Conservation (phyloP, 768 basidiomycete genomes). For the Melanogaster broomeanus region DNA sequence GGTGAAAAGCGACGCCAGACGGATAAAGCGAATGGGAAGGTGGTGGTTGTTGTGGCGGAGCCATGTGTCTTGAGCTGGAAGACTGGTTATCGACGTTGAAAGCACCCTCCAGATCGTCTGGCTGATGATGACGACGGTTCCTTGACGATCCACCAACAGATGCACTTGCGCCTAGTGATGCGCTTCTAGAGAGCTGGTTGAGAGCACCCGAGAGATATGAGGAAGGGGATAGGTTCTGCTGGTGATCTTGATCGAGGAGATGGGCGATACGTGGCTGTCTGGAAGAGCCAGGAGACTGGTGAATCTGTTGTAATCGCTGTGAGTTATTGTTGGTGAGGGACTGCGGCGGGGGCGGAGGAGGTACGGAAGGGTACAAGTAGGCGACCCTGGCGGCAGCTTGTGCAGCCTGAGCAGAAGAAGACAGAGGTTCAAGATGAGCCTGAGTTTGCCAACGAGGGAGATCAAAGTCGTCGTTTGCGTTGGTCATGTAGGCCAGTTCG, state of each 20-base stretch:
- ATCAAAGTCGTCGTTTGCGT: slow-evolving; percentile 82
- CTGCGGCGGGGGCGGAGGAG: slow-evolving; percentile 50
- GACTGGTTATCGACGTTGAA: slow-evolving; percentile 38
- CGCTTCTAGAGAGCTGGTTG: slow-evolving; percentile 62
- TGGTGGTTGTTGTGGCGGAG: slow-evolving; percentile 44
- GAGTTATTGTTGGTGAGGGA: slow-evolving; percentile 37
- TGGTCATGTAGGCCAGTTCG: slow-evolving; percentile 73
- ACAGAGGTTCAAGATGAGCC: slow-evolving; percentile 44
- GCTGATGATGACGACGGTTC: slow-evolving; percentile 64
- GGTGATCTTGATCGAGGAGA: slow-evolving; percentile 65
- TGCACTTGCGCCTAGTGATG: slow-evolving; percentile 57
- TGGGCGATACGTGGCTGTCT: slow-evolving; percentile 67
- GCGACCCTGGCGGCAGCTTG: slow-evolving; percentile 47
- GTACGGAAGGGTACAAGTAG: slow-evolving; percentile 49
- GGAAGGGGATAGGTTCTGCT: slow-evolving; percentile 43
- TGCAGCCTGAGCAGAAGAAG: slow-evolving; percentile 64
- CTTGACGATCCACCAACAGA: slow-evolving; percentile 45
- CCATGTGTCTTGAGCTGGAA: slow-evolving; percentile 23
- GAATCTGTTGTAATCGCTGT: slow-evolving; percentile 51
- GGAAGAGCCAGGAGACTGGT: slow-evolving; percentile 46
- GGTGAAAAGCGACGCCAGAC: slow-evolving; percentile 57
- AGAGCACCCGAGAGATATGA: slow-evolving; percentile 53
- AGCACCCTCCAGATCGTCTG: slow-evolving; percentile 66
- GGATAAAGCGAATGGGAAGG: slow-evolving; percentile 54
- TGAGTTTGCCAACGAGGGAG: slow-evolving; percentile 58